These are phyloP conservation scores for Helicostylum pulchrum DNA, from an alignment of 192 early-diverging fungal species.

Conservation along the genomic window DNA sequence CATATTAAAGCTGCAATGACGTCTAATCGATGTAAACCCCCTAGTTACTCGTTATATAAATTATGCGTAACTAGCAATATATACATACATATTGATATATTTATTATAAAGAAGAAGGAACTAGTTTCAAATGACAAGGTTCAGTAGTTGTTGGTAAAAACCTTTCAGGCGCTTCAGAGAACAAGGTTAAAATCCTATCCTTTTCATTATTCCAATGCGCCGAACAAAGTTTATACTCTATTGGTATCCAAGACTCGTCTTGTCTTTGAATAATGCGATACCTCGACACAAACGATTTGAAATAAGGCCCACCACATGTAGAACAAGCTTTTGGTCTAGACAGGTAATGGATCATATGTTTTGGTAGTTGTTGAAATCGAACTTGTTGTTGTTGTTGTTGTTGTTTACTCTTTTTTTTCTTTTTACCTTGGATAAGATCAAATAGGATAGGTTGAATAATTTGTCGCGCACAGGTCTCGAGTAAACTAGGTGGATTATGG, in stretches of 20 bases:
- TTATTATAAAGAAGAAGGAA: not conserved
- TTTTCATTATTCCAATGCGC: constrained; percentile 74
- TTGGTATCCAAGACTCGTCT: constrained; percentile 48
- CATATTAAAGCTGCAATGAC: too few species aligned
- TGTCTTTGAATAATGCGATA: constrained; percentile 62
- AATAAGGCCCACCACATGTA: constrained; percentile 78
- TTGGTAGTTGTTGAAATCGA: constrained; percentile 19
- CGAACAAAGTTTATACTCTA: constrained; percentile 70
- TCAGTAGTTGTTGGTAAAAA: not conserved
- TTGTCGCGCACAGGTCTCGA: constrained; percentile 75
- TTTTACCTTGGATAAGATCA: not conserved
- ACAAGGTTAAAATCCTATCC: constrained; percentile 64
- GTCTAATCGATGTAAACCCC: too few species aligned
- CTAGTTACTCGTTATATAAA: too few species aligned
- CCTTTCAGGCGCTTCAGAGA: constrained; percentile 20
- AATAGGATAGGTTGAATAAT: constrained; percentile 41
- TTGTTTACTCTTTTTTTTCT: constrained; percentile 37
- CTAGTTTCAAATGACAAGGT: not conserved
- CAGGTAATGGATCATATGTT: constrained; percentile 65
- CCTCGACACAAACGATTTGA: constrained; percentile 57
- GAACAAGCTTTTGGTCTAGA: constrained; percentile 57
- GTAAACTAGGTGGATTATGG: constrained; percentile 56
- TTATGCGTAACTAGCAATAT: too few species aligned
- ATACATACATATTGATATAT: too few species aligned
- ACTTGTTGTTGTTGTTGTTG: not conserved